Evolutionary conservation across 495 filamentous ascomycete species (phyloP).

Genomic region (Lasiosphaeria miniovina): DNA sequence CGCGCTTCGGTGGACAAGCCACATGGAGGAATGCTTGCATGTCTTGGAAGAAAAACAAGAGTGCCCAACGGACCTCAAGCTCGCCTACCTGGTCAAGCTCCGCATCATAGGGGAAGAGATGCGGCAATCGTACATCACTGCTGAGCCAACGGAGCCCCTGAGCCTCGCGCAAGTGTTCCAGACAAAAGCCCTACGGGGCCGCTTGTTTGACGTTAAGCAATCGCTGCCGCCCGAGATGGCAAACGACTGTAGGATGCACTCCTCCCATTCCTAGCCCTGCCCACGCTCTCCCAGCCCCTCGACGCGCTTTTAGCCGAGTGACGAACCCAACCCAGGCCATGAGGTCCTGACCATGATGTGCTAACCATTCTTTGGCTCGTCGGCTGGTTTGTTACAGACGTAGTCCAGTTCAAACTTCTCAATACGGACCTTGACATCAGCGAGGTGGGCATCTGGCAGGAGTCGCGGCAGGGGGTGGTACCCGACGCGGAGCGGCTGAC

Average conservation of each 20-base stretch:
- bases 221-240: not conserved
- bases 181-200: not conserved
- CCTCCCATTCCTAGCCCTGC: not conserved
- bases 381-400: not conserved
- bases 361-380: not conserved
- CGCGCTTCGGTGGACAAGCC: constrained; percentile 47
- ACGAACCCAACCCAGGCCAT: not conserved
- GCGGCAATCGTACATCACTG: not conserved
- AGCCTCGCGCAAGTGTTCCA: constrained; percentile 7
- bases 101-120: constrained; percentile 34
- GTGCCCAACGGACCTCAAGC: constrained; percentile 41
- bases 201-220: not conserved
- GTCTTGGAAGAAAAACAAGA: constrained; percentile 41
- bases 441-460: constrained; percentile 5
- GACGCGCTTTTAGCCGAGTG: not conserved
- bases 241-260: constrained; percentile 4
- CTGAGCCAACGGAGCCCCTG: not conserved
- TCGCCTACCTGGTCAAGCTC: constrained; percentile 45
- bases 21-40: constrained; percentile 48
- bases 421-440: constrained; percentile 3
- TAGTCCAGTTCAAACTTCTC: constrained; percentile 7
- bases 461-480: not conserved
- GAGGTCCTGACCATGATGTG: no score
- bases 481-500: not conserved
- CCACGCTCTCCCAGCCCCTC: not conserved